These are phyloP conservation scores for Caloboletus firmus DNA, from an alignment of 1,284 basidiomycete species.

Conservation along the genomic window DNA sequence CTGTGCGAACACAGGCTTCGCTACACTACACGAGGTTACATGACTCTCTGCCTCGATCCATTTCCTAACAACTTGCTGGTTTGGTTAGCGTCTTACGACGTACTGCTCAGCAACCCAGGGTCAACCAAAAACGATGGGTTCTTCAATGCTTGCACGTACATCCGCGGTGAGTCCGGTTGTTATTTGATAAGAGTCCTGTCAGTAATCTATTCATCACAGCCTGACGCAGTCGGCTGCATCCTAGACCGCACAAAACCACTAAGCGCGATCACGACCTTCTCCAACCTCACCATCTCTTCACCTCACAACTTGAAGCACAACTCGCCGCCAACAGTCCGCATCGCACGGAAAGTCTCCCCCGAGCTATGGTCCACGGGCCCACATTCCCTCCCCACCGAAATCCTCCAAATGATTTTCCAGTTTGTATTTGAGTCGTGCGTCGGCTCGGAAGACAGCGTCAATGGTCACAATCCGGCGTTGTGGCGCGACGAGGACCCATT, in stretches of 20 bases:
- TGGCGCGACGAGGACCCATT: slow-evolving; percentile 14
- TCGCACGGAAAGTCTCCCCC: neutral
- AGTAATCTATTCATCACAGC: too few species aligned
- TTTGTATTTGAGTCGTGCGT: slow-evolving; percentile 11
- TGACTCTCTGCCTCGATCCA: too few species aligned
- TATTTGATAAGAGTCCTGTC: neutral
- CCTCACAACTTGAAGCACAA: neutral
- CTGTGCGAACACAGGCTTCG: too few species aligned
- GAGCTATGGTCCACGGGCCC: neutral
- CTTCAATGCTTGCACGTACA: neutral
- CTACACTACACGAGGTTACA: too few species aligned
- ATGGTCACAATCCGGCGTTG: neutral
- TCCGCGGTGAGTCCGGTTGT: neutral
- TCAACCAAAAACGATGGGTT: neutral
- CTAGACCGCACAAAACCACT: neutral
- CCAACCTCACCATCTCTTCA: slow-evolving; percentile 1
- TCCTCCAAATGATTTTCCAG: slow-evolving; percentile 12
- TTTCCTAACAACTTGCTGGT: too few species aligned
- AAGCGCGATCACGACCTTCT: slow-evolving; percentile 11
- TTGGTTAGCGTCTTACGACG: too few species aligned
- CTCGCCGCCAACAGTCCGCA: neutral
- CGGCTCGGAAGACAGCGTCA: neutral
- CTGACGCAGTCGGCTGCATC: neutral
- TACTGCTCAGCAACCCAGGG: too few species aligned
- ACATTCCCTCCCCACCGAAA: slow-evolving; percentile 11